Base-by-base conservation (phyloP, 75 land plant species). In the Cryptomeria japonica region DNA sequence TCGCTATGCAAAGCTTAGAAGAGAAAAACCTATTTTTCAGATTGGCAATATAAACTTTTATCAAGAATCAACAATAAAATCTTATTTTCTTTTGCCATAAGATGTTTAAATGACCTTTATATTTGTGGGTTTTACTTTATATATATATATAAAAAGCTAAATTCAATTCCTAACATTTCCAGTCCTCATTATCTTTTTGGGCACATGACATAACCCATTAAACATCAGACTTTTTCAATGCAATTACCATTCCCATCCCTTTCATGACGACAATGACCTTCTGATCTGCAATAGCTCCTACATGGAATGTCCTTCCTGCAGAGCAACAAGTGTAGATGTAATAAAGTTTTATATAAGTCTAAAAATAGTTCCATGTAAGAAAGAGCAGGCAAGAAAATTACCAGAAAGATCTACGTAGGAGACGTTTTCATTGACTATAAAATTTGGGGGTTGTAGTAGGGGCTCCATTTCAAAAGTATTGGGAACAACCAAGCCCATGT, bases 391-490 rank as follows among this genome's bases (percentile, higher is more conserved):
- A 44, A 64, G 78, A 70, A 34, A 10, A 18, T 79, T 2, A 93
- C 95, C 95, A 56, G 90, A 85, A 47, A 93, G 61, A 42, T 94
- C 95, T 15, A 93, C 42, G 86, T 86, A 72, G 2, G 92, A 91
- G 5, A 79, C 5, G 2, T 61, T 68, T 1, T 47, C 36, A 75
- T 90, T 56, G 46, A 88, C 70, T 22, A 76, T 25, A 86, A 94
- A 94, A 84, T 88, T 85, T 36, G 87, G 3, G 44, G 90, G 86
- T 12, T 88, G 80, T 1, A 93, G 87, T 53, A 93, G 91, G 79
- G 93, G 94, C 38, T 87, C 41, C 89, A 93, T 90, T 85, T 93
- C 94, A 87, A 86, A 93, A 61, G 88, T 6, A 32, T 93, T 93
- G 44, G 94, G 94, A 38, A 90, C 86, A 19, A 93, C 87, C 6